Percentiles rank a stretch among this genome's conserved stretches.
These are phyloP conservation scores for Cucurbitaria berberidis DNA, from an alignment of 2,329 filamentous ascomycete species.

Conservation along the genomic window DNA sequence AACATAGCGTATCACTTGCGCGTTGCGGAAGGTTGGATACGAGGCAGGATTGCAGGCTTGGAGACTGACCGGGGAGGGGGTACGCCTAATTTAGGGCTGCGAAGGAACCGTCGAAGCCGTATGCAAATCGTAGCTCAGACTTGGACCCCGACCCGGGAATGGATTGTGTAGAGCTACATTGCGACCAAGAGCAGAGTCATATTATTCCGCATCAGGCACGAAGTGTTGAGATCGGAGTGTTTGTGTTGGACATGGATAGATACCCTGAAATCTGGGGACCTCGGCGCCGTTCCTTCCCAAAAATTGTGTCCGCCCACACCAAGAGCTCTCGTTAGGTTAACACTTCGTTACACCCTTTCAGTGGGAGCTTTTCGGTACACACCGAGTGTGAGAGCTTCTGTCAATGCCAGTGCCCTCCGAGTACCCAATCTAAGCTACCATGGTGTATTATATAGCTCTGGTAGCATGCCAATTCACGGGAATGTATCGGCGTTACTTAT, in stretches of 20 bases:
- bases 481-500: conserved; percentile 5
- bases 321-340: not conserved
- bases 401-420: conserved; percentile 9
- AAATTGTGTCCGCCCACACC: not conserved
- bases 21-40: not conserved
- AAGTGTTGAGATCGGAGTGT: not conserved
- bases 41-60: not conserved
- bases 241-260: not conserved
- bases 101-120: not conserved
- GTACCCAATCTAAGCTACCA: not conserved
- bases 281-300: not conserved
- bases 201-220: not conserved
- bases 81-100: not conserved
- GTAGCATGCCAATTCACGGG: conserved; percentile 6
- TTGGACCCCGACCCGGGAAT: not conserved
- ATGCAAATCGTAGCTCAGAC: not conserved
- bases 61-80: not conserved
- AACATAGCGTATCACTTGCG: not conserved
- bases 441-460: conserved; percentile 6
- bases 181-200: not conserved
- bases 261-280: not conserved
- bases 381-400: conserved; percentile 10
- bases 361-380: not conserved
- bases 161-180: not conserved
- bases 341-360: not conserved